A percentile compares a stretch with the other conserved stretches of the same genome.
These are phyloP conservation scores for Penicillium freii DNA, from an alignment of 2,329 filamentous ascomycete genomes.

Conservation along the genomic window DNA sequence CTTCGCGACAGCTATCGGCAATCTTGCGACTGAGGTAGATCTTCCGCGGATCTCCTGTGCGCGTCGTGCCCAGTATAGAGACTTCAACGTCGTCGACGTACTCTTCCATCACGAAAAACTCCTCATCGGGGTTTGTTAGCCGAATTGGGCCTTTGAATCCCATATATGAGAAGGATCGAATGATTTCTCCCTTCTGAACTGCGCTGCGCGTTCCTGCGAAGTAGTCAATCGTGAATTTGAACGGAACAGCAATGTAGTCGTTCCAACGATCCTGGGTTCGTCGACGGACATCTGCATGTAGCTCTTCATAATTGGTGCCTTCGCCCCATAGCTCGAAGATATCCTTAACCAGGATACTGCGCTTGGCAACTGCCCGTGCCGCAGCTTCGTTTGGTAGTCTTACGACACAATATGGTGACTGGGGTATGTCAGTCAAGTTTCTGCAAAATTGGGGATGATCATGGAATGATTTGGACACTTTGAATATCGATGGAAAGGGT, in stretches of 20 bases:
- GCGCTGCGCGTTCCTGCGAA: constrained; percentile 71
- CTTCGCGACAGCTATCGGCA: constrained; percentile 63
- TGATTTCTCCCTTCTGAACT: constrained; percentile 66
- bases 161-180: constrained; percentile 78
- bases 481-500: constrained; percentile 2
- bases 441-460: constrained; percentile 12
- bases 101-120: constrained; percentile 80
- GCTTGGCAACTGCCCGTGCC: constrained; percentile 65
- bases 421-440: constrained; percentile 13
- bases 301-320: constrained; percentile 62
- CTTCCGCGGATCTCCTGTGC: constrained; percentile 52
- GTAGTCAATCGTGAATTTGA: constrained; percentile 82
- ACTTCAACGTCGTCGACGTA: constrained; percentile 56
- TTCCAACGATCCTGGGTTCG: constrained; percentile 65
- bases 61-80: constrained; percentile 41
- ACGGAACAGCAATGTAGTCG: constrained; percentile 63
- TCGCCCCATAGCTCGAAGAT: constrained; percentile 89
- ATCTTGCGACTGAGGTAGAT: constrained; percentile 73
- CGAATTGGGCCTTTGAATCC: constrained; percentile 73
- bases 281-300: constrained; percentile 64
- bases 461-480: not conserved
- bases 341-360: constrained; percentile 76
- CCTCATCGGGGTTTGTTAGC: constrained; percentile 69
- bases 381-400: constrained; percentile 63
- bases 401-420: constrained; percentile 87